Evolutionary conservation across 306 rosid genomes (phyloP), one percentile per base, ranked within the genome.

Genomic region (Delonix regia): DNA sequence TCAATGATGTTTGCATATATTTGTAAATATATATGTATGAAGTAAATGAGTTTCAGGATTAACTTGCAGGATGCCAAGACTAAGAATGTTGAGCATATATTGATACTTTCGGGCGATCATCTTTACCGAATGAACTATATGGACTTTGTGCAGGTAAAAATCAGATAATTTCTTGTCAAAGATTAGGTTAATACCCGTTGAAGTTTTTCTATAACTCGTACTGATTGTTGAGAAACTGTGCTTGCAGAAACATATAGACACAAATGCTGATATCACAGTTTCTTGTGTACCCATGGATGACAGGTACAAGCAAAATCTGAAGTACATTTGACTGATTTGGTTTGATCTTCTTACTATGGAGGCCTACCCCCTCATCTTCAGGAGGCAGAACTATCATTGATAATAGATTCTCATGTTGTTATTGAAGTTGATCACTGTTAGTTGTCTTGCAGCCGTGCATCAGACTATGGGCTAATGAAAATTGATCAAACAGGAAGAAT

Each of bases 391-490:
- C 28, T 36, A 63, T 65, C 25, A 70, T n/a, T 65, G 45, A 57
- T 51, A 64, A 71, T 65, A 47, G 9, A 18, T 55, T 36, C 56
- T 62, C 28, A n/a, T 67, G 24, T 67, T 67, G 33, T 45, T 73
- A 14, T 80, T 79, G 71, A 67, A 69, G 61, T 60, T 78, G 73
- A 78, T 62, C 77, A 73, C 30, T 78, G 67, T 68, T 68, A 0
- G 56, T 71, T 67, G 72, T 49, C 45, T 53, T 82, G 88, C 87
- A 93, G 97, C 71, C 97, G 96, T 22, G 96, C 99, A 73, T 91
- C 99, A 21, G 99, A 95, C 72, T 95, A 87, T 48, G 98, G 99
- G 66, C 88, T 95, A 71, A 86, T 95, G 94, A 93, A 95, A 91
- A 86, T 95, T 24, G 96, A 91, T 67, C 67, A 80, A 67, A 78